A percentile compares a stretch with the other conserved stretches of the same genome.
Conservation (phyloP, 23 red algal genomes). For the Chondrus crispus region DNA sequence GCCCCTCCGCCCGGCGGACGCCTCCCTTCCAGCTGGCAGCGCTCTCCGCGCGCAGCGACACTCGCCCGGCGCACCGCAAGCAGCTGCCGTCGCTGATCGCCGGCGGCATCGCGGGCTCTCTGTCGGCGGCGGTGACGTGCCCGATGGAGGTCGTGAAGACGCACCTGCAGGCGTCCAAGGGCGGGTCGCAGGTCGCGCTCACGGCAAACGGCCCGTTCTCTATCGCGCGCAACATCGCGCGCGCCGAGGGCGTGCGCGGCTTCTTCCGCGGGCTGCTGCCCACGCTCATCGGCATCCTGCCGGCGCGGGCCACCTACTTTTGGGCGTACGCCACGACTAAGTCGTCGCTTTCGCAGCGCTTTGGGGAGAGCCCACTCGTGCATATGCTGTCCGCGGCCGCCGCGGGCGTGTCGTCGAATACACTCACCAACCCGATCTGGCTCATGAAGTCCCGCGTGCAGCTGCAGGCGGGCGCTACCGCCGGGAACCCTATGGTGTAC, state of each 20-base stretch:
- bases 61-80: constrained; percentile 33
- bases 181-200: constrained; percentile 48
- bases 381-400: constrained; percentile 86
- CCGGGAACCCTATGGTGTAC: constrained; percentile 66
- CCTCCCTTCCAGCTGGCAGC: too few species aligned
- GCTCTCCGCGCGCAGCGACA: too few species aligned
- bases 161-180: constrained; percentile 65
- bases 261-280: constrained; percentile 96
- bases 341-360: constrained; percentile 37
- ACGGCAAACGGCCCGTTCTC: constrained; percentile 57
- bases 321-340: constrained; percentile 99
- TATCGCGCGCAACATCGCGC: constrained; percentile 72
- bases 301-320: constrained; percentile 94
- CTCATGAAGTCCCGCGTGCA: constrained; percentile 97
- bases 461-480: constrained; percentile 81
- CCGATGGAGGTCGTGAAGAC: constrained; percentile 98
- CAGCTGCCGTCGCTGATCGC: constrained; percentile 95
- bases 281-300: constrained; percentile 90
- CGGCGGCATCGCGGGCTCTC: constrained; percentile 91
- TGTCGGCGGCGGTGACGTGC: constrained; percentile 93
- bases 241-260: constrained; percentile 76
- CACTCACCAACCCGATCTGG: constrained; percentile 98
- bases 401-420: constrained; percentile 92
- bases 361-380: constrained; percentile 77
- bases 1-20: too few species aligned